Evolutionary conservation across 139 green algal genomes (phyloP), one percentile per base, ranked within the genome.

Genomic region (Limnomonas spitsbergensis): DNA sequence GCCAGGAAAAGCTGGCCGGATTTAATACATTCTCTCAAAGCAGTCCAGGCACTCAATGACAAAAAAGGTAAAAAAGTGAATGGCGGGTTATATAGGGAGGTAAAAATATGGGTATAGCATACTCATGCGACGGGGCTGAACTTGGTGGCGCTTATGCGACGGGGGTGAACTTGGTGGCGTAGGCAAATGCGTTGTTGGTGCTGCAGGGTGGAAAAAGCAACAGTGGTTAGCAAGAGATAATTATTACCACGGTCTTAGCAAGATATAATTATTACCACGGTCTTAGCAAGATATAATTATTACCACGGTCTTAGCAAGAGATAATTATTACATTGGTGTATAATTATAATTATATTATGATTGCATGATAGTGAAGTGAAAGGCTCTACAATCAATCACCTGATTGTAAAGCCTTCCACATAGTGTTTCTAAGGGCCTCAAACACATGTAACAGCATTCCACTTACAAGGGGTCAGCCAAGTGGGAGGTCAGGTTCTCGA

Each of bases 401-500:
- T 61, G 14, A 14, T 29, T 61, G 47, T 61, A 61, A 20, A 61
- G 47, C 14, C 14, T 61, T 61, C 14, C 14, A 14, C 47, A 61
- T 29, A 61, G 47, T 61, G 47, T 29, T 14, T 61, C 47, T 29
- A 29, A 20, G 20, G 14, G 14, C 47, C 14, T 61, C 20, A 20
- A 29, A 61, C n/a, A n/a, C n/a, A n/a, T n/a, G 47, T 61, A 14
- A 20, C 47, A 29, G 14, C 20, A 61, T 61, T 29, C 20, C 14
- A 24, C 67, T 74, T 7, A 40, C 67, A 26, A 26, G 75, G 93
- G 92, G 86, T 94, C 85, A 26, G 88, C 84, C 56, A 97, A 78
- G 86, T 97, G 93, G 53, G 88, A 83, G 73, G 86, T 77, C 76
- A 96, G 85, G 87, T 91, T 92, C 38, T 71, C 69, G 26, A 90